Base-by-base conservation (phyloP, 75 land plant genomes). In the Pinus tabuliformis region DNA sequence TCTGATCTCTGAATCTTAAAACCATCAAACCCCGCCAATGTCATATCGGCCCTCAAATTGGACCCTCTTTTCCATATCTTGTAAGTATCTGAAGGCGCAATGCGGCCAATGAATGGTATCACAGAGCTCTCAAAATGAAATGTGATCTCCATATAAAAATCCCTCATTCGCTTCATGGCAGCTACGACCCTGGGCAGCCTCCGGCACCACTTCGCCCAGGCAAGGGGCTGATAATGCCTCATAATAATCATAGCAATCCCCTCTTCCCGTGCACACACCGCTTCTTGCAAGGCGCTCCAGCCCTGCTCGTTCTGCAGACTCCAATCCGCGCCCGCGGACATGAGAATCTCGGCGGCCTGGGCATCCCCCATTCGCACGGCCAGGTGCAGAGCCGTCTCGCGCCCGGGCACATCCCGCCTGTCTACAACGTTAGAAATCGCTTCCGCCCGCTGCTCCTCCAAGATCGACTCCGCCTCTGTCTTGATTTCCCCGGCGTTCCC, bases 191-290 rank as follows among this genome's bases (percentile, higher is more conserved):
- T 80, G 20, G 96, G 96, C 36, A 93, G 65, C 66, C 96, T 79
- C 37, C 96, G 49, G 73, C 96, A 89, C 96, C 96, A 93, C 58
- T 93, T 93, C 0, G 91, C 94, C 94, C 94, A 93, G 5, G 96
- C 91, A 58, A 89, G 66, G 5, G 91, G 91, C 84, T 90, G 94
- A 77, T 92, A 89, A 58, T 90, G 82, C 76, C 86, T 66, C 49
- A 91, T 86, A 24, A 93, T 91, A 12, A 83, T 82, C 92, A 62
- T 82, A 0, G 96, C 91, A 33, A 93, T 85, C 6, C 72, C 86
- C 70, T 89, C 91, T 56, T 89, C 87, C 17, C 90, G 74, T 16
- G 79, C 76, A 60, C 92, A 89, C 3, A 92, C 82, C 12, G 94
- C 92, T 49, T 92, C 94, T 75, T 92, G 94, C 21, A 92, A 83